These are phyloP conservation scores for Ceriops zippeliana DNA, from an alignment of 345 rosid species.

Conservation along the genomic window DNA sequence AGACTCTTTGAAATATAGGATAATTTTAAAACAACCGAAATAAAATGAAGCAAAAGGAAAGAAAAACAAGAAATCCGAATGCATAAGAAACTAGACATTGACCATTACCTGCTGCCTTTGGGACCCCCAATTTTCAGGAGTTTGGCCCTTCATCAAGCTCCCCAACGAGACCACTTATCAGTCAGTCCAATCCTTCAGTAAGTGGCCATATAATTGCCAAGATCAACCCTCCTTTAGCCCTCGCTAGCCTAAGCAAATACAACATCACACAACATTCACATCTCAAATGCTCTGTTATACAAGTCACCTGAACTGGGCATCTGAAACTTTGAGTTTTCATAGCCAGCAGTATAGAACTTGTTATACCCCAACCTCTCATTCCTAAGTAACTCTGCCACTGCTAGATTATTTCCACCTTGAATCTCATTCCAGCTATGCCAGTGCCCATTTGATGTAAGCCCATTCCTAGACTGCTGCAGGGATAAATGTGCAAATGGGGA, in stretches of 20 bases:
- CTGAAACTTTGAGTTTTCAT: slow-evolving; percentile 63
- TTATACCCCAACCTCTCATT: slow-evolving; percentile 61
- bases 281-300: slow-evolving; percentile 69
- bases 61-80: background rate
- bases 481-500: slow-evolving; percentile 48
- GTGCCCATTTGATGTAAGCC: slow-evolving; percentile 49
- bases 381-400: slow-evolving; percentile 63
- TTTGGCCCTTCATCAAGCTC: slow-evolving; percentile 36
- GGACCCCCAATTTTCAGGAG: slow-evolving; percentile 27
- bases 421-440: slow-evolving; percentile 79
- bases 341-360: slow-evolving; percentile 51
- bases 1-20: too few relatives aligned
- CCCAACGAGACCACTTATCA: slow-evolving; percentile 25
- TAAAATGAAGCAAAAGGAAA: background rate
- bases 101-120: slow-evolving; percentile 36
- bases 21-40: too few relatives aligned
- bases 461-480: slow-evolving; percentile 58
- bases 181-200: slow-evolving; percentile 23
- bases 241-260: slow-evolving; percentile 21
- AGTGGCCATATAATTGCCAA: slow-evolving; percentile 8
- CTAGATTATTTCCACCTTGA: slow-evolving; percentile 52
- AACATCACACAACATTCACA: slow-evolving; percentile 37
- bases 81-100: background rate
- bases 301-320: slow-evolving; percentile 66
- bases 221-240: slow-evolving; percentile 14